phyloP scores from a whole-genome alignment of 805 yeast genomes.

The Candida boidinii region DNA sequence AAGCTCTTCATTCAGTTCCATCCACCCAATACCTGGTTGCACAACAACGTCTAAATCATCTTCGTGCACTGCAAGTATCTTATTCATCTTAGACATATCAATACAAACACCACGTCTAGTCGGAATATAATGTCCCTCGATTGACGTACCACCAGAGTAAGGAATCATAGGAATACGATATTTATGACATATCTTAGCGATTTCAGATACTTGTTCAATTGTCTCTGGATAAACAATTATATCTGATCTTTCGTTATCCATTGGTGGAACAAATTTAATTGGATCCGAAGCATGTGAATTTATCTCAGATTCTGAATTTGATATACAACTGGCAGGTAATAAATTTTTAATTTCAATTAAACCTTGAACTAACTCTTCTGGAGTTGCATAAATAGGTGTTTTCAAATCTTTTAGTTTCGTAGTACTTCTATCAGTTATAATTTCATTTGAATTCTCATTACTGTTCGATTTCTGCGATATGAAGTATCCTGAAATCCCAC shows the following conservation, averaged over 20 bases:
- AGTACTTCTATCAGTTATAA: no score
- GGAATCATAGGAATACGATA: slow-evolving; percentile 64
- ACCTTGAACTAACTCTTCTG: slow-evolving; percentile 38
- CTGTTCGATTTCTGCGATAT: no score
- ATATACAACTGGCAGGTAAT: slow-evolving; percentile 47
- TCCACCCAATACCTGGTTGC: slow-evolving; percentile 81
- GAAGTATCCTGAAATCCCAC: no score
- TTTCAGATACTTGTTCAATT: slow-evolving; percentile 58
- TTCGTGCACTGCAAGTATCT: slow-evolving; percentile 46
- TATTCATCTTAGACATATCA: slow-evolving; percentile 56
- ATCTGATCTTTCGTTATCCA: slow-evolving; percentile 20
- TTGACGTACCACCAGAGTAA: slow-evolving; percentile 66
- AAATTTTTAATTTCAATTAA: slow-evolving; percentile 40
- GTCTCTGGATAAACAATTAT: slow-evolving; percentile 54
- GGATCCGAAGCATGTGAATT: slow-evolving; percentile 23
- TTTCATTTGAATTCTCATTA: no score
- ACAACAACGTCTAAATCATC: slow-evolving; percentile 65
- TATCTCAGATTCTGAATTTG: slow-evolving; percentile 26
- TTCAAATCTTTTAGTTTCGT: slow-evolving; percentile 29
- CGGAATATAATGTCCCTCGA: slow-evolving; percentile 72
- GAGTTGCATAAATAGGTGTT: slow-evolving; percentile 47
- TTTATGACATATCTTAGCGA: slow-evolving; percentile 56
- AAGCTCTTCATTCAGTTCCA: slow-evolving; percentile 48
- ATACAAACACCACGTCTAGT: slow-evolving; percentile 55
- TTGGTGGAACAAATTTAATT: slow-evolving; percentile 23